phyloP scores from a whole-genome alignment of 169 alveolate species.

The Cryptosporidium xiaoi region DNA sequence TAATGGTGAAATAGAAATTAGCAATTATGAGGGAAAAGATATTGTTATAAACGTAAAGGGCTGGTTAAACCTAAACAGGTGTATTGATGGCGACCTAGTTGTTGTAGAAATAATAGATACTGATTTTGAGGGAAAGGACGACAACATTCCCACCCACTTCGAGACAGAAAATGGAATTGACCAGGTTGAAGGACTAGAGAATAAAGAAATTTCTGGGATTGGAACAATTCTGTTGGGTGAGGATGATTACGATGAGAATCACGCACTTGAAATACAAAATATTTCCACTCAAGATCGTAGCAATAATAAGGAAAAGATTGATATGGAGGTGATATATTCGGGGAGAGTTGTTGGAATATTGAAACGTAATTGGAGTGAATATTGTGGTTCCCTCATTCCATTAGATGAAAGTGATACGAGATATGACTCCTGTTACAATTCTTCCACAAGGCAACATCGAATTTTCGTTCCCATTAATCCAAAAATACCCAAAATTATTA shows the following conservation, averaged over 20 bases:
- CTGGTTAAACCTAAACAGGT: constrained; percentile 91
- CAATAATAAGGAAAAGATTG: constrained; percentile 75
- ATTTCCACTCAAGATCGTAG: constrained; percentile 74
- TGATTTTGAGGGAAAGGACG: constrained; percentile 76
- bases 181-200: constrained; percentile 77
- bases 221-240: constrained; percentile 77
- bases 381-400: constrained; percentile 90
- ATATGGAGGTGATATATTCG: constrained; percentile 72
- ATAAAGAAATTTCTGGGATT: constrained; percentile 76
- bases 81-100: constrained; percentile 97
- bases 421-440: constrained; percentile 37
- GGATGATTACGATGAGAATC: constrained; percentile 63
- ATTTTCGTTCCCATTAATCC: constrained; percentile 91
- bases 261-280: constrained; percentile 32
- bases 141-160: constrained; percentile 14
- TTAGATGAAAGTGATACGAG: constrained; percentile 78
- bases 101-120: constrained; percentile 91
- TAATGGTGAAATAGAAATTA: constrained; percentile 83
- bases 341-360: constrained; percentile 93
- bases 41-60: constrained; percentile 89
- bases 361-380: constrained; percentile 89
- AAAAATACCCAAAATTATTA: constrained; percentile 87
- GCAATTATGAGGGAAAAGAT: constrained; percentile 77
- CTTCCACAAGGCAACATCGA: constrained; percentile 80
- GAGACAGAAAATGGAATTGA: constrained; percentile 79